A percentile compares a stretch with the other conserved stretches of the same genome.
These are phyloP conservation scores for Arthrobotrys iridis DNA, from an alignment of 2,329 filamentous ascomycete species.

Conservation along the genomic window DNA sequence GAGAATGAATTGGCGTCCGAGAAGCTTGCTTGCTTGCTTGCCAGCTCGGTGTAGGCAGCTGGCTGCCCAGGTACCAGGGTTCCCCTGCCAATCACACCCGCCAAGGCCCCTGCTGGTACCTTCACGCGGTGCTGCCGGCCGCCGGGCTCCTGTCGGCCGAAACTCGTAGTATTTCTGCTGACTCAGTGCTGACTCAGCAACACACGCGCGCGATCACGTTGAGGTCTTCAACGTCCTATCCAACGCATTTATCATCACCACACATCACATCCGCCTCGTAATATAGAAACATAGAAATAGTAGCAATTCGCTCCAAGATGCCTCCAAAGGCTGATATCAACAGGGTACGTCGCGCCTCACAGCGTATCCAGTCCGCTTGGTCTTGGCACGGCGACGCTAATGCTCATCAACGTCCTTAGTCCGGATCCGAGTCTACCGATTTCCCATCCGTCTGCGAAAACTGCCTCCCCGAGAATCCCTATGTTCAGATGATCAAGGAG, in stretches of 20 bases:
- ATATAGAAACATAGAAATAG: no score
- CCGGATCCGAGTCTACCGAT: constrained; percentile 93
- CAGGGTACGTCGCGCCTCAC: constrained; percentile 27
- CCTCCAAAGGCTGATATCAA: constrained; percentile 58
- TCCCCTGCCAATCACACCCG: neutral
- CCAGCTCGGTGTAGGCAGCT: no score
- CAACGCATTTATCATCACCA: constrained; percentile 25
- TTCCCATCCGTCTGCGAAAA: constrained; percentile 89
- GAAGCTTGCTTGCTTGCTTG: no score
- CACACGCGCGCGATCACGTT: no score
- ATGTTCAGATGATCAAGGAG: constrained; percentile 98
- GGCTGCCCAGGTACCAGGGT: no score
- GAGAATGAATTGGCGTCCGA: constrained; percentile 20
- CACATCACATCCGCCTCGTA: neutral
- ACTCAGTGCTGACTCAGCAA: constrained; percentile 5
- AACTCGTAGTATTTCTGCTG: neutral
- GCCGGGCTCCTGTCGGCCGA: constrained; percentile 26
- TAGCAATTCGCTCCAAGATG: constrained; percentile 48
- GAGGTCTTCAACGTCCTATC: constrained; percentile 22
- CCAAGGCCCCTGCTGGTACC: neutral
- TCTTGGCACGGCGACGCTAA: constrained; percentile 80
- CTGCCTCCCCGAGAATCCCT: constrained; percentile 94
- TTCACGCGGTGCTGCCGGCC: neutral
- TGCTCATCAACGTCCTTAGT: constrained; percentile 65
- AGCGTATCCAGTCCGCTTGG: constrained; percentile 61